Evolutionary conservation across 108 stramenopile species (phyloP).

Genomic region (Epithemia pelagica): DNA sequence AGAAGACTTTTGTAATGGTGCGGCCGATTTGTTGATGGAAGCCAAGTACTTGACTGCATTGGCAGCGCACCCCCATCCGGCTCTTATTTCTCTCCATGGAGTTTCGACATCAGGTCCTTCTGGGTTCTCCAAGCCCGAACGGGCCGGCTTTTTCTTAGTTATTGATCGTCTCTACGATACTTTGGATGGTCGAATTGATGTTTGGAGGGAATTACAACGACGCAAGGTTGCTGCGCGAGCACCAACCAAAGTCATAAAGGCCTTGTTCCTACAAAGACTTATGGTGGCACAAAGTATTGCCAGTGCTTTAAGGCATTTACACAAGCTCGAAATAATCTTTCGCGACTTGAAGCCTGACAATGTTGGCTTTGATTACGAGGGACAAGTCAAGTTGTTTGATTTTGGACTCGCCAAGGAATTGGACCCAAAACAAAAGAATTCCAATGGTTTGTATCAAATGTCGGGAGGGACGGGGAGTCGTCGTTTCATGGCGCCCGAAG

Average conservation of each 20-base stretch:
- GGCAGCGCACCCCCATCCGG: constrained; percentile 52
- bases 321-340: constrained; percentile 38
- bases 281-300: constrained; percentile 43
- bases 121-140: constrained; percentile 30
- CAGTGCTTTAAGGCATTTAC: constrained; percentile 36
- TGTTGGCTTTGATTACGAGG: constrained; percentile 39
- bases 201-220: constrained; percentile 48
- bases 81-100: constrained; percentile 57
- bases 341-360: constrained; percentile 20
- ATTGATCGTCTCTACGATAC: constrained; percentile 68
- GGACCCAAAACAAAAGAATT: constrained; percentile 30
- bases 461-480: constrained; percentile 41
- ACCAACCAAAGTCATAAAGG: neutral
- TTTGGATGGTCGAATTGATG: constrained; percentile 50
- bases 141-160: constrained; percentile 62
- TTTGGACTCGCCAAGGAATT: constrained; percentile 54
- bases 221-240: constrained; percentile 19
- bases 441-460: constrained; percentile 37
- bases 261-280: constrained; percentile 36
- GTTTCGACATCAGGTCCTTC: constrained; percentile 56
- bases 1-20: constrained; percentile 63
- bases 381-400: constrained; percentile 49
- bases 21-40: constrained; percentile 65
- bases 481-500: constrained; percentile 54
- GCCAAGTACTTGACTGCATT: constrained; percentile 67